These are phyloP conservation scores for Postia placenta DNA, from an alignment of 768 basidiomycete genomes.

Conservation along the genomic window DNA sequence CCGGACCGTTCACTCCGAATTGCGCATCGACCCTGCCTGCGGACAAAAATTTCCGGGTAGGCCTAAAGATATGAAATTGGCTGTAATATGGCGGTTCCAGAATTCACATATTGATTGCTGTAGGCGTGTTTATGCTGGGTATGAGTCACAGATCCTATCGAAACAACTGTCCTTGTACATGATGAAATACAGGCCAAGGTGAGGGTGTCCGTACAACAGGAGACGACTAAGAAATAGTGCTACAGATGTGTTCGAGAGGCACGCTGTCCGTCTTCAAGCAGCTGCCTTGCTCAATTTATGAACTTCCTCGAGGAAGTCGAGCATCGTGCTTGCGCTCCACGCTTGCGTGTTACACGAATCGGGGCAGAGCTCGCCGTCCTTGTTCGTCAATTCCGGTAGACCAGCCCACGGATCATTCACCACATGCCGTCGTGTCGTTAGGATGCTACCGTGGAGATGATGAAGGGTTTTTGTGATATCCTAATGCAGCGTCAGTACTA, in stretches of 20 bases:
- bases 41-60: too few relatives aligned
- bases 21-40: too few relatives aligned
- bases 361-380: slow-evolving; percentile 71
- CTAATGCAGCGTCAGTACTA: slow-evolving; percentile 29
- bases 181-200: neutral
- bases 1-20: too few relatives aligned
- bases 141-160: neutral
- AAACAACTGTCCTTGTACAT: neutral
- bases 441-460: slow-evolving; percentile 68
- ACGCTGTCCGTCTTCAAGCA: neutral
- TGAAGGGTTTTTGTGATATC: slow-evolving; percentile 70
- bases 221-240: neutral
- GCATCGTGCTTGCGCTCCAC: slow-evolving; percentile 89
- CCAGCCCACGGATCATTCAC: slow-evolving; percentile 86
- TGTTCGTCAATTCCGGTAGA: slow-evolving; percentile 88
- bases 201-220: neutral
- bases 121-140: neutral
- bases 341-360: slow-evolving; percentile 95
- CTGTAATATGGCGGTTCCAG: too few relatives aligned
- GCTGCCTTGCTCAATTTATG: slow-evolving; percentile 31
- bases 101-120: too few relatives aligned
- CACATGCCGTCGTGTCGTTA: slow-evolving; percentile 69
- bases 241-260: neutral
- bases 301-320: slow-evolving; percentile 83
- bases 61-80: too few relatives aligned